Evolutionary conservation across 192 early-diverging fungal genomes (phyloP).

Genomic region (Backusella mclennaniae): DNA sequence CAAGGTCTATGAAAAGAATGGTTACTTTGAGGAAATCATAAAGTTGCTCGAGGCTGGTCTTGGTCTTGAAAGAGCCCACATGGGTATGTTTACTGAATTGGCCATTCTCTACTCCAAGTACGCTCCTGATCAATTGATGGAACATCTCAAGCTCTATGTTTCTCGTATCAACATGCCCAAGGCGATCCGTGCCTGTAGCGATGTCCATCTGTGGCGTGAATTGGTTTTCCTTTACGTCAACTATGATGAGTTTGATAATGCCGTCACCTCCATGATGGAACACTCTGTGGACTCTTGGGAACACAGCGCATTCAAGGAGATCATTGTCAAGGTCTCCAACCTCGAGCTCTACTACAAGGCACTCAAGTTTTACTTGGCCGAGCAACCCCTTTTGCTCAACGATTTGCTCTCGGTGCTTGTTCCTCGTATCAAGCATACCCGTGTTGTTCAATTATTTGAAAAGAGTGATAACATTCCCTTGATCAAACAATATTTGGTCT

Average conservation of each 20-base stretch:
- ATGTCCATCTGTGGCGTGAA: constrained; percentile 94
- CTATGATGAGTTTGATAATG: constrained; percentile 99
- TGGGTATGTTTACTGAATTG: constrained; percentile 99
- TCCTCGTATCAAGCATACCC: constrained; percentile 92
- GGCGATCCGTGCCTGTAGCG: constrained; percentile 93
- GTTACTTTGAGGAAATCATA: constrained; percentile 92
- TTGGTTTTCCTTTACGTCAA: constrained; percentile 98
- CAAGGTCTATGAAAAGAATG: constrained; percentile 84
- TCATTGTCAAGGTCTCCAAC: constrained; percentile 96
- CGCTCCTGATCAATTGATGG: constrained; percentile 91
- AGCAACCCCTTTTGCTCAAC: constrained; percentile 94
- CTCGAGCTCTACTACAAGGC: constrained; percentile 99
- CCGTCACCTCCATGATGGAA: constrained; percentile 91
- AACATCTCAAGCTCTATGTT: constrained; percentile 96
- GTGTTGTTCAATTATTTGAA: constrained; percentile 95
- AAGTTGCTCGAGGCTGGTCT: constrained; percentile 89
- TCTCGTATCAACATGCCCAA: constrained; percentile 99
- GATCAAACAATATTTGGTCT: constrained; percentile 93
- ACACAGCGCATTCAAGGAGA: constrained; percentile 94
- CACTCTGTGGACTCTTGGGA: constrained; percentile 97
- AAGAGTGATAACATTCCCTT: constrained; percentile 98
- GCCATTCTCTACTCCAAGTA: constrained; percentile 98
- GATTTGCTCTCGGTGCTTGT: constrained; percentile 89
- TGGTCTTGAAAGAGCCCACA: constrained; percentile 98
- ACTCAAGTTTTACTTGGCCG: constrained; percentile 92